phyloP scores from a whole-genome alignment of 2,329 filamentous ascomycete genomes.

The Gyromitra esculenta region DNA sequence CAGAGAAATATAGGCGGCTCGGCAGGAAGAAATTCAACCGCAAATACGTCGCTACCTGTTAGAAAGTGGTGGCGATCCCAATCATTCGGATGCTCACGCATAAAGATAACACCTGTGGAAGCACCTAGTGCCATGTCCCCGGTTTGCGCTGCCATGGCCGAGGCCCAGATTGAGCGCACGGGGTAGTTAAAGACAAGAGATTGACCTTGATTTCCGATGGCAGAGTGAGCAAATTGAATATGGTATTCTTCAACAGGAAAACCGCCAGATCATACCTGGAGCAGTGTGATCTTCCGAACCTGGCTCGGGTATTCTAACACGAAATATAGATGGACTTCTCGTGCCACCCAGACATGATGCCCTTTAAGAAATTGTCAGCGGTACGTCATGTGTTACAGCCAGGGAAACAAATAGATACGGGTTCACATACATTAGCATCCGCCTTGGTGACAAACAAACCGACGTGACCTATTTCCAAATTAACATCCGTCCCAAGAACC shows the following conservation, averaged over 20 bases:
- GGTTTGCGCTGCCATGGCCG: slow-evolving; percentile 13
- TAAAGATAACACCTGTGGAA: slow-evolving; percentile 36
- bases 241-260: not conserved
- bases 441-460: slow-evolving; percentile 36
- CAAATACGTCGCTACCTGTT: slow-evolving; percentile 50
- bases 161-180: slow-evolving; percentile 48
- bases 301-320: slow-evolving; percentile 31
- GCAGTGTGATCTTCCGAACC: slow-evolving; percentile 15
- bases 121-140: slow-evolving; percentile 43
- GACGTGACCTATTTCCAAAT: slow-evolving; percentile 42
- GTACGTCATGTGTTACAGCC: not conserved
- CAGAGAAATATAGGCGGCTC: slow-evolving; percentile 43
- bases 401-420: not conserved
- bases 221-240: not conserved
- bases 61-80: slow-evolving; percentile 31
- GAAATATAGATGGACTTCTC: slow-evolving; percentile 32
- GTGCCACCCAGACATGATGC: slow-evolving; percentile 42
- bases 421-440: slow-evolving; percentile 44
- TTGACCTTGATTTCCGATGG: slow-evolving; percentile 27
- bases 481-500: not conserved
- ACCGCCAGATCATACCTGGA: slow-evolving; percentile 25
- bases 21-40: slow-evolving; percentile 31
- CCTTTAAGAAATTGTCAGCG: slow-evolving; percentile 29
- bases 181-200: slow-evolving; percentile 31
- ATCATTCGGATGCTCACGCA: slow-evolving; percentile 41